Base-by-base conservation (phyloP, 306 rosid species). In the Erythrophleum fordii region DNA sequence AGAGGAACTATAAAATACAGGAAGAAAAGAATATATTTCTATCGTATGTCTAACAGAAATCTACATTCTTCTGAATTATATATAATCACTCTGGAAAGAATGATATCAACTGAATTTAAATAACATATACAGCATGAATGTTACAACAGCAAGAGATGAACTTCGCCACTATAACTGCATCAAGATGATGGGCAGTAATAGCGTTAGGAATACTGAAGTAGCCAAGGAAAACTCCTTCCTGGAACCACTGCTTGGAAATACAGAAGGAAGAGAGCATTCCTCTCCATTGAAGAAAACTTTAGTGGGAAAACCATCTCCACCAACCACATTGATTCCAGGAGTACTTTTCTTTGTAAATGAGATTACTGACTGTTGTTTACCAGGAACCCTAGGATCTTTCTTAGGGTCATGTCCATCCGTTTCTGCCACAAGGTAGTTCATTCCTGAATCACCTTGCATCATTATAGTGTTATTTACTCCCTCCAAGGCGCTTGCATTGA, bases 221-320 rank as follows among this genome's bases (percentile, higher is more conserved):
- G 70, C 55, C 41, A 75, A 68, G 17, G 89, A 83, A n/a, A 87
- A 69, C 59, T 23, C 83, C 51, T 53, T 83, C 71, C 82, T 69
- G 73, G 61, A 64, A 75, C 83, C 91, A 65, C 82, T 84, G 65
- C 74, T 89, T 37, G 99, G 99, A 66, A 23, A 4, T n/a, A 81
- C 73, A 2, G 87, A 77, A 26, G 99, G 99, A 82, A 96, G 88
- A 18, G 90, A 85, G 79, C 99, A 96, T 80, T 96, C 99, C 75
- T 96, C 98, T 17, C 98, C 99, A 52, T 96, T 93, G 82, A 96
- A 96, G 90, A 87, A 87, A 3, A 96, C 98, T 82, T 92, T 93
- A 0, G 88, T 87, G 4, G 99, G 99, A 84, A 96, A 96, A 31
- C 97, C 98, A 62, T 96, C 98, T 80, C 97, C 89, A 0, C 48